A percentile compares a stretch with the other conserved stretches of the same genome.
Conservation (phyloP, 768 basidiomycete species). For the Mycena rosella region DNA sequence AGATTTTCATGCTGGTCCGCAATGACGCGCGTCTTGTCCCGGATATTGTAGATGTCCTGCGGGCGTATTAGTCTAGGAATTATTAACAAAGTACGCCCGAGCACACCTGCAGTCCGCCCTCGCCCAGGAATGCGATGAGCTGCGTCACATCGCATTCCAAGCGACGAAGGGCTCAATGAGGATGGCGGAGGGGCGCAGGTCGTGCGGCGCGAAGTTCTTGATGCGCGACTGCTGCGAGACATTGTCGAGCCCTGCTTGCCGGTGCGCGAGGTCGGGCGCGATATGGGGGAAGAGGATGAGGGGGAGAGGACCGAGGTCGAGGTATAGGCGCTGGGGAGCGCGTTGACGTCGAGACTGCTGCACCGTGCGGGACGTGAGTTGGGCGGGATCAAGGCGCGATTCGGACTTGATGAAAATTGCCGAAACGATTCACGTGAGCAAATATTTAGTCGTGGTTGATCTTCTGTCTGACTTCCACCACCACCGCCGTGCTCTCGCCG, state of each 20-base stretch:
- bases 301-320: neutral
- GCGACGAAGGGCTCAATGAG: slow-evolving; percentile 95
- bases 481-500: too few relatives aligned
- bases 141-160: slow-evolving; percentile 99
- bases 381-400: too few relatives aligned
- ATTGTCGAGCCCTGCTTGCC: slow-evolving; percentile 65
- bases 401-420: too few relatives aligned
- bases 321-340: neutral
- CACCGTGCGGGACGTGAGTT: neutral
- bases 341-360: too few relatives aligned
- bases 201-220: slow-evolving; percentile 87
- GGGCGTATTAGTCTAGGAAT: neutral
- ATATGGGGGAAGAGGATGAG: slow-evolving; percentile 52
- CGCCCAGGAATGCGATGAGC: slow-evolving; percentile 95
- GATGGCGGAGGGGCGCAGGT: slow-evolving; percentile 93
- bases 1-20: slow-evolving; percentile 98
- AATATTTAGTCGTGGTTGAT: too few relatives aligned
- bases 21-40: slow-evolving; percentile 93
- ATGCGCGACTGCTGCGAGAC: slow-evolving; percentile 90
- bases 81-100: neutral
- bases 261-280: slow-evolving; percentile 67
- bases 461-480: too few relatives aligned
- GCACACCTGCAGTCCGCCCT: slow-evolving; percentile 86
- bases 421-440: too few relatives aligned
- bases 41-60: slow-evolving; percentile 56